phyloP scores from a whole-genome alignment of 345 rosid genomes.

The Aquilaria malaccensis region DNA sequence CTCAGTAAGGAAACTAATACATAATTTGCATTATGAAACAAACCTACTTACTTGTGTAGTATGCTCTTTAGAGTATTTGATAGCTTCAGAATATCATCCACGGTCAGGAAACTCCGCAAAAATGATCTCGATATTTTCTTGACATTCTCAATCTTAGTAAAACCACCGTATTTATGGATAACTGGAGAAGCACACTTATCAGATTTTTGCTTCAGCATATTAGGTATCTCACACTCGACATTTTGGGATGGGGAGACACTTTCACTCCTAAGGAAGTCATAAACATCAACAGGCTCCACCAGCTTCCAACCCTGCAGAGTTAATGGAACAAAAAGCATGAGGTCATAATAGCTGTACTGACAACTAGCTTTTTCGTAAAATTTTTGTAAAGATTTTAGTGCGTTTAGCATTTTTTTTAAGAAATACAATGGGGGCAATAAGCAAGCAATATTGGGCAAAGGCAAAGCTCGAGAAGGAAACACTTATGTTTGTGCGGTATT shows the following conservation, averaged over 20 bases:
- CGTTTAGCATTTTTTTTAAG: too few species aligned
- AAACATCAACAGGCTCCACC: constrained; percentile 44
- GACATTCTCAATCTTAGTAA: constrained; percentile 26
- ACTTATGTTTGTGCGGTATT: too few species aligned
- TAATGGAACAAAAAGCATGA: constrained; percentile 3
- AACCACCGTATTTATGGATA: constrained; percentile 20
- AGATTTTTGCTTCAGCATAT: constrained; percentile 15
- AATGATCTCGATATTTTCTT: constrained; percentile 28
- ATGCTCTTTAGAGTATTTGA: constrained; percentile 38
- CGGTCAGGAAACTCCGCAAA: constrained; percentile 26
- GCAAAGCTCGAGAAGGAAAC: too few species aligned
- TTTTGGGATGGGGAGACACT: constrained; percentile 21
- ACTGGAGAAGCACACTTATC: constrained; percentile 29
- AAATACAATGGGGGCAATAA: background rate
- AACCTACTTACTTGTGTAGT: constrained; percentile 53
- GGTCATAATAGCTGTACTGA: too few species aligned
- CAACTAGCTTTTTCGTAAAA: too few species aligned
- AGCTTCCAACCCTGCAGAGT: constrained; percentile 41
- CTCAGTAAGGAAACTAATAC: too few species aligned
- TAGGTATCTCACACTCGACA: constrained; percentile 20
- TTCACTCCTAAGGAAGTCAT: constrained; percentile 39
- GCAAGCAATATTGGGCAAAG: background rate
- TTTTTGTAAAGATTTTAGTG: too few species aligned
- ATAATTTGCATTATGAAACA: background rate
- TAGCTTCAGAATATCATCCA: constrained; percentile 45